Evolutionary conservation across 2,329 filamentous ascomycete species (phyloP), one percentile per base, ranked within the genome.

Genomic region (Knufia fluminis): DNA sequence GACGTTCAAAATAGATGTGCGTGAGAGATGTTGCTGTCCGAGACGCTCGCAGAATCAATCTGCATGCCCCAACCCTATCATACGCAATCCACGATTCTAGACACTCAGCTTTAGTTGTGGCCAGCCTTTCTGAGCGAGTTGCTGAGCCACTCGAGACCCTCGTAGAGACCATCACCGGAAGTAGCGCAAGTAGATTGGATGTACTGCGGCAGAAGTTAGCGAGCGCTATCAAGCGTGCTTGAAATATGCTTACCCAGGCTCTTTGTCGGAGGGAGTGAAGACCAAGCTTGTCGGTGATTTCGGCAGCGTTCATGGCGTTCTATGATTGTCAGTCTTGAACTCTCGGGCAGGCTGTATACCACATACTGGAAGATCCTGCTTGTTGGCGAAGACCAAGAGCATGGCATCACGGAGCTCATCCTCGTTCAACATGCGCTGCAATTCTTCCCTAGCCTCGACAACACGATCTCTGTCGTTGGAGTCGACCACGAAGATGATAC

Each of bases 121-220:
- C 71, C 70, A 53, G 69, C 67, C 79, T 90, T 90, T 72, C 83
- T 81, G 71, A 92, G 82, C 66, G 85, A 85, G 70, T 80, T 83
- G 70, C 85, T 84, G 66, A 90, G 82, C 85, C 86, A 91, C 76
- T 91, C 90, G 66, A 97, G 87, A 83, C 91, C 91, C 77, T 97
- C 91, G 74, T 97, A 97, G 66, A 97, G 86, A 88, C 91, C 91
- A 73, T 97, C 92, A 80, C 91, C 91, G 60, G 90, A 95, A 62
- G 92, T 97, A 71, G 91, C 91, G 77, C 91, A 97, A 69, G 92
- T 97, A 60, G 91, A 95, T 89, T 97, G 91, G 75, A 97, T 97
- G 80, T 94, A 97, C 91, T 90, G 59, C 41, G 51, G 1, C 45
- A 17, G 4, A 61, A 49, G 60, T 42, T 33, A 9, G 59, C 10